Evolutionary conservation across 2,329 filamentous ascomycete genomes (phyloP).

Genomic region (Verticillium longisporum): DNA sequence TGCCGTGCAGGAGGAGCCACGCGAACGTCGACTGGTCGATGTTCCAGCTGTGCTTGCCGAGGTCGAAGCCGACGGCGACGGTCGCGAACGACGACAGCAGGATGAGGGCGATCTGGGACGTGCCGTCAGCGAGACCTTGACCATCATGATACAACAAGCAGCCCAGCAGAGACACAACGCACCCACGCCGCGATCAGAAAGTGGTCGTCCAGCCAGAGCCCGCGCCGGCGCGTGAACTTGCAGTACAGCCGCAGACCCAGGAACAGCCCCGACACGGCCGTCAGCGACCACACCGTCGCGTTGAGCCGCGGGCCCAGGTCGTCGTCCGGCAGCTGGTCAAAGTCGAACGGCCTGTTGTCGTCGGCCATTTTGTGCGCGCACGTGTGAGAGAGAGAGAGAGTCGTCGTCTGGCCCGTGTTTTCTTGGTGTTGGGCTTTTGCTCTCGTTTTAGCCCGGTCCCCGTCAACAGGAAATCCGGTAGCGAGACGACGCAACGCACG

Average conservation of each 20-base stretch:
- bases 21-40: conserved; percentile 7
- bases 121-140: background rate
- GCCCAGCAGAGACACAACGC: background rate
- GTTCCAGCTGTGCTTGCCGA: conserved; percentile 11
- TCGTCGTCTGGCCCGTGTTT: too few species aligned
- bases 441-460: too few species aligned
- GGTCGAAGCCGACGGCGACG: conserved; percentile 7
- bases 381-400: too few species aligned
- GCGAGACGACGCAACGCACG: background rate
- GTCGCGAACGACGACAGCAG: conserved; percentile 6
- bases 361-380: background rate
- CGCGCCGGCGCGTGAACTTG: conserved; percentile 10
- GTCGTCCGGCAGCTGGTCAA: conserved; percentile 8
- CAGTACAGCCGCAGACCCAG: conserved; percentile 13
- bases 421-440: too few species aligned
- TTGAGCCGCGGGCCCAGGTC: conserved; percentile 8
- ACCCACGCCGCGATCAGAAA: conserved; percentile 14
- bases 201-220: conserved; percentile 14
- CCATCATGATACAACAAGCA: background rate
- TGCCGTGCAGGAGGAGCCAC: conserved; percentile 10
- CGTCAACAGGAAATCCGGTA: background rate
- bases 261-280: conserved; percentile 7
- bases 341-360: background rate
- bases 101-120: conserved; percentile 1
- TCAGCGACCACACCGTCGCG: conserved; percentile 6